Percentiles rank a stretch among this genome's conserved stretches.
phyloP scores from a whole-genome alignment of 2,329 filamentous ascomycete species.

The Dryadomyces quercus-mongolicae region DNA sequence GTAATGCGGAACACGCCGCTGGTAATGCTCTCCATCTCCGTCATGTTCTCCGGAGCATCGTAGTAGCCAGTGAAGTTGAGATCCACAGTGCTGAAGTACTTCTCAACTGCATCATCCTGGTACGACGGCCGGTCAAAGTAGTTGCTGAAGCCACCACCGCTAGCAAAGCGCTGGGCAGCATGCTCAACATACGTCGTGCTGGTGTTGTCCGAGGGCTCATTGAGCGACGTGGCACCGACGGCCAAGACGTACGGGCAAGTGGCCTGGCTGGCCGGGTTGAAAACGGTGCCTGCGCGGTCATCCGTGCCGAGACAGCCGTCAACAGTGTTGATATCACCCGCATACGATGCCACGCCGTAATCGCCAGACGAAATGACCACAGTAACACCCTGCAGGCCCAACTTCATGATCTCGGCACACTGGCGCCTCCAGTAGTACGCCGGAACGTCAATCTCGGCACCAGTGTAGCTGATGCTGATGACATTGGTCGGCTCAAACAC shows the following conservation, averaged over 20 bases:
- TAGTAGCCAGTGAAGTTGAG: slow-evolving; percentile 13
- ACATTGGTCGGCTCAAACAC: slow-evolving; percentile 39
- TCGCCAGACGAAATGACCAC: slow-evolving; percentile 36
- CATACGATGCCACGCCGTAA: slow-evolving; percentile 26
- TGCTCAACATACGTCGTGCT: slow-evolving; percentile 11
- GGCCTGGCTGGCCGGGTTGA: slow-evolving; percentile 12
- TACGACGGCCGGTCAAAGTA: slow-evolving; percentile 30
- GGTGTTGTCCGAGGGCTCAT: slow-evolving; percentile 4
- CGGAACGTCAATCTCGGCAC: slow-evolving; percentile 39
- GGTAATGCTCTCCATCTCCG: slow-evolving; percentile 11
- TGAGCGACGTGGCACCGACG: slow-evolving; percentile 37
- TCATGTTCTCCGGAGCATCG: slow-evolving; percentile 7
- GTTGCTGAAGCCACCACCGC: slow-evolving; percentile 33
- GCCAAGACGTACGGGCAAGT: slow-evolving; percentile 36
- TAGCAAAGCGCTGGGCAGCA: slow-evolving; percentile 16
- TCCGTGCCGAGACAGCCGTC: slow-evolving; percentile 14
- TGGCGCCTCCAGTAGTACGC: slow-evolving; percentile 39
- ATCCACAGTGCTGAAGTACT: slow-evolving; percentile 22
- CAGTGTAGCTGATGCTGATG: slow-evolving; percentile 43
- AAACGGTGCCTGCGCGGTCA: slow-evolving; percentile 10
- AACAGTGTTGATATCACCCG: slow-evolving; percentile 16
- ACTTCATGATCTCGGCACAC: slow-evolving; percentile 39
- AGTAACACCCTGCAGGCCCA: slow-evolving; percentile 35
- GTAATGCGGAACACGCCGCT: slow-evolving; percentile 13
- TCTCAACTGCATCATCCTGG: slow-evolving; percentile 25